phyloP scores from a whole-genome alignment of 202 grass and related monocot species.

The Setaria viridis region DNA sequence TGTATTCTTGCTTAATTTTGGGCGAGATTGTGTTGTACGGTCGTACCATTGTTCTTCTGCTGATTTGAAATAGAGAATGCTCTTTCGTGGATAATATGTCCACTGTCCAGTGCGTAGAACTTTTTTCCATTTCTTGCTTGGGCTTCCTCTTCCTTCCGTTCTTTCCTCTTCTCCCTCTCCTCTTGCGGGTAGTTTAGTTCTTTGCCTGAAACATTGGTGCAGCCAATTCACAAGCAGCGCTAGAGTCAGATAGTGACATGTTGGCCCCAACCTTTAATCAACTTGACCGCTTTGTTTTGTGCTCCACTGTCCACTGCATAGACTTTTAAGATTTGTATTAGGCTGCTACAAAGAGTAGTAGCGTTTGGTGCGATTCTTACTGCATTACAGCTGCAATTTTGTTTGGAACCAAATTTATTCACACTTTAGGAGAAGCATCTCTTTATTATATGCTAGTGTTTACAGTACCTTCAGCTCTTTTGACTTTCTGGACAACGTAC shows the following conservation, averaged over 20 bases:
- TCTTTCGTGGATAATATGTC: not conserved
- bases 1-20: constrained; percentile 13
- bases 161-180: constrained; percentile 1
- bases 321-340: not conserved
- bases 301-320: not conserved
- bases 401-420: not conserved
- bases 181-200: not conserved
- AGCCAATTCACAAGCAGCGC: constrained; percentile 19
- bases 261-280: constrained; percentile 30
- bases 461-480: constrained; percentile 33
- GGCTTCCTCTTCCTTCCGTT: not conserved
- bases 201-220: constrained; percentile 11
- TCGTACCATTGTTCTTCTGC: not conserved
- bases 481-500: constrained; percentile 4
- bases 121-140: not conserved
- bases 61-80: not conserved
- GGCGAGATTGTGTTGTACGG: not conserved
- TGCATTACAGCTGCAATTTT: constrained; percentile 21
- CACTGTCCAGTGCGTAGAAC: not conserved
- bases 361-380: constrained; percentile 33
- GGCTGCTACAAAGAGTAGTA: constrained; percentile 28
- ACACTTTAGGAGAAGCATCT: constrained; percentile 17
- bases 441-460: constrained; percentile 26
- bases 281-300: constrained; percentile 19
- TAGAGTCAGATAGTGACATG: not conserved